phyloP scores from a whole-genome alignment of 192 early-diverging fungal genomes.

The Linnemannia elongata region DNA sequence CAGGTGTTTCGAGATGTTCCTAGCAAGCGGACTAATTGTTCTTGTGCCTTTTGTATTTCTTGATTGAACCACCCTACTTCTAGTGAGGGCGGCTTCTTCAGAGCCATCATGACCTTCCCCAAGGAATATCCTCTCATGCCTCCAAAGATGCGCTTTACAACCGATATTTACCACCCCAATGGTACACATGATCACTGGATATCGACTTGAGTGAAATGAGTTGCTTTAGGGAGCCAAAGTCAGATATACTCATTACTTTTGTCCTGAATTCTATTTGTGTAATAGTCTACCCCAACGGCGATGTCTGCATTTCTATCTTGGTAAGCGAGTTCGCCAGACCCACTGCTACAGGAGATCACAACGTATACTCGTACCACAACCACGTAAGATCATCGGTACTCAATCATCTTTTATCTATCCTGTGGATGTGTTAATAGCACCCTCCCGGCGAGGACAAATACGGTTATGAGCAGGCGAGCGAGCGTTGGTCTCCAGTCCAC shows the following conservation, averaged over 20 bases:
- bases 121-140: constrained; percentile 88
- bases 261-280: background rate
- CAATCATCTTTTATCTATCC: background rate
- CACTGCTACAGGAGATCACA: background rate
- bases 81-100: constrained; percentile 97
- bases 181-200: constrained; percentile 52
- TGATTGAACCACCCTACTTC: background rate
- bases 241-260: background rate
- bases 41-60: background rate
- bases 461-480: constrained; percentile 90
- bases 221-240: background rate
- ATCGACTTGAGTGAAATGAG: background rate
- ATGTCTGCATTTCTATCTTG: constrained; percentile 97
- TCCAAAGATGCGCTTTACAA: constrained; percentile 88
- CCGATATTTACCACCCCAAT: constrained; percentile 96
- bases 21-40: constrained; percentile 1
- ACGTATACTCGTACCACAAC: background rate
- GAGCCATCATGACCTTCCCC: constrained; percentile 81
- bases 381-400: background rate
- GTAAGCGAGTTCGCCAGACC: constrained; percentile 59
- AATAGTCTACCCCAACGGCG: constrained; percentile 87
- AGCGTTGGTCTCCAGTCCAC: constrained; percentile 97
- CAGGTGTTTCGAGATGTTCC: constrained; percentile 6
- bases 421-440: constrained; percentile 58
- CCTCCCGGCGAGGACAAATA: constrained; percentile 89